A percentile compares a stretch with the other conserved stretches of the same genome.
Conservation (phyloP, 2,329 filamentous ascomycete species). For the Beauveria scarabaeidicola region DNA sequence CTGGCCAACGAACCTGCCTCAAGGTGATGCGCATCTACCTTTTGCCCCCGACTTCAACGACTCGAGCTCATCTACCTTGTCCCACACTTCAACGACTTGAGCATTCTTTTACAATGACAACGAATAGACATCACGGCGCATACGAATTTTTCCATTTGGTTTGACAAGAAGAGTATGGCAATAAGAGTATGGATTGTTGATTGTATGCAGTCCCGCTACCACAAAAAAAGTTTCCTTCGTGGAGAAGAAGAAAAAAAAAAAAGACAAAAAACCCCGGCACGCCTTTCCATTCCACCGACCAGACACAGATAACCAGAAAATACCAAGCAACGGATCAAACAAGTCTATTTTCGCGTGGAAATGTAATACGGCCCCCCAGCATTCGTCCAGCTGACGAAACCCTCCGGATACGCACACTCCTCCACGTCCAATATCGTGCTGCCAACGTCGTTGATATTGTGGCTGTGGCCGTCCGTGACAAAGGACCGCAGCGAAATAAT, state of each 20-base stretch:
- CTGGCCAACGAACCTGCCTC: constrained; percentile 41
- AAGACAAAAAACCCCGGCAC: constrained; percentile 11
- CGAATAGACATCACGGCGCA: neutral
- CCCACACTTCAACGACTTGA: neutral
- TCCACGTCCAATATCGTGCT: constrained; percentile 74
- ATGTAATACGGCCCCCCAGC: constrained; percentile 80
- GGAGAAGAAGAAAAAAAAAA: neutral
- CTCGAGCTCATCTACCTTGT: neutral
- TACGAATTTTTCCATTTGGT: too few relatives aligned
- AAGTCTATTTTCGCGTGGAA: constrained; percentile 60
- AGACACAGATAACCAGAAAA: neutral
- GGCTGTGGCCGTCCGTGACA: constrained; percentile 68
- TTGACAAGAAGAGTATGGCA: neutral
- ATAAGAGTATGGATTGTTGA: constrained; percentile 1
- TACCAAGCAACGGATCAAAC: neutral
- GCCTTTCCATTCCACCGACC: constrained; percentile 9
- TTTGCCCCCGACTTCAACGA: neutral
- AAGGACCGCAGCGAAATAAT: constrained; percentile 92
- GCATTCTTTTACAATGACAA: neutral
- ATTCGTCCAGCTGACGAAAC: constrained; percentile 88
- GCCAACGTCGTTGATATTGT: constrained; percentile 71
- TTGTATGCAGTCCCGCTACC: constrained; percentile 11
- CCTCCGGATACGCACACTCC: constrained; percentile 50
- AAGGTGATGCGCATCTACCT: neutral
- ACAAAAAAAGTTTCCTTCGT: neutral